Base-by-base conservation (phyloP, 805 yeast species). In the Ogataea dorogensis region DNA sequence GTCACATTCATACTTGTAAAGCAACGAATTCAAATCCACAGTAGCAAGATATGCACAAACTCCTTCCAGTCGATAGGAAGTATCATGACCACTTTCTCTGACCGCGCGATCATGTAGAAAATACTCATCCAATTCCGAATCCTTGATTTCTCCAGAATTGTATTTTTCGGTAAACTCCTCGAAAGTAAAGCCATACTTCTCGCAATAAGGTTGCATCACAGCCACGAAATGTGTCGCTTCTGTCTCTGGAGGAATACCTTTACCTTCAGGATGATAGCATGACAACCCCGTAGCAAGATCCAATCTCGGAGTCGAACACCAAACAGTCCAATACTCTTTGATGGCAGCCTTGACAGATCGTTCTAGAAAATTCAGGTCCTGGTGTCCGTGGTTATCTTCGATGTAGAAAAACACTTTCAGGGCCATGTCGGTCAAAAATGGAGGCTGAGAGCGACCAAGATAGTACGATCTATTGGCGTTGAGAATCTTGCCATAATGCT, bases 181-280 rank as follows among this genome's bases (percentile, higher is more conserved):
- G 32, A 81, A 58, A 0, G 77, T 36, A 7, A 79, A 53, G 2
- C 70, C 60, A 54, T 85, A 65, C 56, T 86, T 86, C 31, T 72
- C 62, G 24, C 83, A 79, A 53, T 74, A 86, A 3, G 91, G 88
- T 33, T 61, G 53, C 48, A 91, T 65, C 9, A 88, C 72, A 2
- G 82, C 70, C 47, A 77, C 75, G 54, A 91, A 91, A 65, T 93
- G 98, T 2, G 86, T 78, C 0, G 88, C 69, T 59, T 91, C 98
- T 1, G 97, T 89, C 58, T 91, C 98, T 5, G 97, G 97, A 5
- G 98, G 98, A 26, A 91, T 77, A n/a, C 98, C 97, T 17, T 73
- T 44, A 14, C 97, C 97, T 36, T 76, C 82, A 0, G 98, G 97
- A 51, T 85, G 87, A 58, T 87, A 91, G 46, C 95, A 77, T 0